Evolutionary conservation across 2,329 filamentous ascomycete species (phyloP), one percentile per base, ranked within the genome.

Genomic region (Scedosporium dehoogii): DNA sequence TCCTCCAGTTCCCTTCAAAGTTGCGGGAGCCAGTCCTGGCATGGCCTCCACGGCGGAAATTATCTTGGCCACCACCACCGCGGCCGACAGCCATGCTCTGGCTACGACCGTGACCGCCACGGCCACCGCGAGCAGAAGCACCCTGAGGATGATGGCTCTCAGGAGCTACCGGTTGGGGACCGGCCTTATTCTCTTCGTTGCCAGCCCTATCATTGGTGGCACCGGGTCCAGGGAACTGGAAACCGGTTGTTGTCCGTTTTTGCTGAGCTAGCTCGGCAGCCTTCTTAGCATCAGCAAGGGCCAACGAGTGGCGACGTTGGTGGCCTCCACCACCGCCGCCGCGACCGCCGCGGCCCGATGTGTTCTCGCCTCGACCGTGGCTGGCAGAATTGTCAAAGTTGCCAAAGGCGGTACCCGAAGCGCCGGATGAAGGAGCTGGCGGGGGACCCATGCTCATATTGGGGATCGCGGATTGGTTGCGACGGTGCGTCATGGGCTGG

Each of bases 1-100:
- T 96, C 70, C 94, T 90, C 94, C 94, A 99, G 76, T 99, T 99
- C 70, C 92, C 88, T 68, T 99, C 94, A 71, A 97, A 97, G 76
- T 97, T 99, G 66, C 94, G 87, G 25, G 94, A 99, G 10, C 85
- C 85, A 38, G 87, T 88, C 65, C 94, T 86, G 66, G 85, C 87
- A 73, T 99, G 94, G 63, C 91, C 88, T 51, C 89, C 90, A 68
- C 88, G 87, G 55, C 72, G 73, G 44, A 75, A 75, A 51, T 38
- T 38, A 10, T 81, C 80, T 6, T 55, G 51, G 51, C 51, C 23
- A 68, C 81, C 82, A 65, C 89, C 88, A 64, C 90, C 86, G 67
- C 87, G 85, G 65, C 87, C 87, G 61, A 86, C 84, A 70, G 90
- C 91, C 85, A 97, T 93, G 74, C 93, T 96, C 78, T 99, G 96